Base-by-base conservation (phyloP, 768 basidiomycete genomes). In the Gloeostereum incarnatum region DNA sequence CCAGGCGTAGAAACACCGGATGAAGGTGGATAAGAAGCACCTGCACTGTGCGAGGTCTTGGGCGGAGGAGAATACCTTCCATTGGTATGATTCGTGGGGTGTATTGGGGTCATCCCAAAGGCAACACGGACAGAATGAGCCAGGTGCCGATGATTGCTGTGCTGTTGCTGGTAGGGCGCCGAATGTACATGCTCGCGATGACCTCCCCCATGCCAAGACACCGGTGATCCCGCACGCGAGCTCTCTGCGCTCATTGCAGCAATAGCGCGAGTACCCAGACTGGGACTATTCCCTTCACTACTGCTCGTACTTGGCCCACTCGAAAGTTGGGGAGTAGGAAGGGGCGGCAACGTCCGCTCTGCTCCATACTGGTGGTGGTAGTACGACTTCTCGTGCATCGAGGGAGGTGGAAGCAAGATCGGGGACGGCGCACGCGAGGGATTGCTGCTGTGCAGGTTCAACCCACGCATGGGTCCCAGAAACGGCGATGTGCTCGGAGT, bases 51-150 rank as follows among this genome's bases (percentile, higher is more conserved):
- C 31, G 36, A 54, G 45, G 20, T 45, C 49, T 5, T 46, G 42
- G 14, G 35, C 36, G 39, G 39, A 5, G 23, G 34, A 26, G n/a
- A n/a, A n/a, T n/a, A n/a, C n/a, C n/a, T n/a, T n/a, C n/a, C n/a
- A n/a, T n/a, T n/a, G n/a, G n/a, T n/a, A n/a, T n/a, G n/a, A n/a
- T n/a, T n/a, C n/a, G n/a, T n/a, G n/a, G 45, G 52, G 43, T 71
- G 71, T 26, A 90, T 88, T 0, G 87, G 88, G 5, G 90, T 91
- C 86, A 92, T 93, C 3, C 85, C 88, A 46, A 96, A 96, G 34
- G 90, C 91, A 22, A 81, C 68, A 26, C 86, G 78, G 17, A 94
- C 82, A 1, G 82, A 86, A 51, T 88, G 84, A 3, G 85, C 87
- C 25, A 93, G 72, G 51, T 85, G 78, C 42, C 75, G 71, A 42